These are phyloP conservation scores for Euclidium syriacum DNA, from an alignment of 345 rosid species.

Conservation along the genomic window DNA sequence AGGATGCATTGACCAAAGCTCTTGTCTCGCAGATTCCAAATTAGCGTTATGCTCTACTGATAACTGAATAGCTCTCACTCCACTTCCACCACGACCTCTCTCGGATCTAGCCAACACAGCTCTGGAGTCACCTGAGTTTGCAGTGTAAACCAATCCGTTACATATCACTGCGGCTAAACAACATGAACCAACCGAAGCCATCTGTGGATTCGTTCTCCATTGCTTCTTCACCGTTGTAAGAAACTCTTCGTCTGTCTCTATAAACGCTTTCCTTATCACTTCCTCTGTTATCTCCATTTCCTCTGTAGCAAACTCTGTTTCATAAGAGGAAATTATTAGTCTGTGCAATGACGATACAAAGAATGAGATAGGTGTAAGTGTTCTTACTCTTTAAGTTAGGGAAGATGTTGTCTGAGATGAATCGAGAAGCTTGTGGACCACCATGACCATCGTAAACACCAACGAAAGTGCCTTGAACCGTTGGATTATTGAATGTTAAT, in stretches of 20 bases:
- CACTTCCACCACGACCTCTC: too few relatives aligned
- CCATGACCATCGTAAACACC: conserved; percentile 91
- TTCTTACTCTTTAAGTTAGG: conserved; percentile 56
- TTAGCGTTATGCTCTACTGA: conserved; percentile 78
- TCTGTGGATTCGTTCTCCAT: conserved; percentile 54
- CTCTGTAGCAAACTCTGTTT: conserved; percentile 55
- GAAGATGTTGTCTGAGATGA: conserved; percentile 53
- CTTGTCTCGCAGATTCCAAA: conserved; percentile 53
- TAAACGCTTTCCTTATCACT: conserved; percentile 52
- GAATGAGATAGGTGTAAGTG: background rate
- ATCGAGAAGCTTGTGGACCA: conserved; percentile 71
- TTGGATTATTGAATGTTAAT: conserved; percentile 32
- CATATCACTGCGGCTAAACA: conserved; percentile 65
- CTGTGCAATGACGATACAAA: background rate
- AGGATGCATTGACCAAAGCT: conserved; percentile 64
- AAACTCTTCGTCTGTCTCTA: conserved; percentile 57
- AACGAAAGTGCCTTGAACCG: conserved; percentile 59
- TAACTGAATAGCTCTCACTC: conserved; percentile 52
- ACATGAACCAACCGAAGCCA: conserved; percentile 84
- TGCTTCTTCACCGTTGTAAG: conserved; percentile 52
- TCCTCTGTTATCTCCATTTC: conserved; percentile 40
- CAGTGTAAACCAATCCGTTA: conserved; percentile 57
- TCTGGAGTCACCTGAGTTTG: conserved; percentile 77
- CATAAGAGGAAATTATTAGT: conserved; percentile 12
- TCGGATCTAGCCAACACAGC: conserved; percentile 59